Evolutionary conservation across 1,284 basidiomycete genomes (phyloP), one percentile per base, ranked within the genome.

Genomic region (Quambalaria eucalypti): DNA sequence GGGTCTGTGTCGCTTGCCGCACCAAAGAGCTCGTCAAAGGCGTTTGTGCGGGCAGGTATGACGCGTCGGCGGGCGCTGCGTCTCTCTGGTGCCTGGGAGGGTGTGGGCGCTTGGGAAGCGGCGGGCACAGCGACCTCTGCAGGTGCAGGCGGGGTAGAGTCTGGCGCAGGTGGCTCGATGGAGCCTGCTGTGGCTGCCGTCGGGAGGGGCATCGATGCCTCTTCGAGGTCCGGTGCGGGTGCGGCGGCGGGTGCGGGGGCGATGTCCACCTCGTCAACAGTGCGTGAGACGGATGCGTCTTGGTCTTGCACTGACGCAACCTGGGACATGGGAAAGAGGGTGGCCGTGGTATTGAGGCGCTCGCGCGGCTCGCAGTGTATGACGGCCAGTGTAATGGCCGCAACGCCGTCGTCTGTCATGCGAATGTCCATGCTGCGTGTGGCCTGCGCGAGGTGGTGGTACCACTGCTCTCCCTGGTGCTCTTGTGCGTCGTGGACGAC

Each of bases 371-470:
- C 57, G 2, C 51, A 62, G 2, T 51, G 21, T 40, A 60, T 55
- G 21, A 66, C 40, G 3, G 59, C 59, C 38, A 56, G 55, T 9
- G 57, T 60, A 25, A 66, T 55, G 3, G 56, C 48, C 14, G 62
- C 57, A 25, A 66, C 54, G n/a, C 64, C 64, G 4, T 46, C 25
- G 25, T 46, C 42, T 12, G 42, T 14, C 42, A 46, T 46, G 21
- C 25, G 19, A 26, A 46, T 46, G 3, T 46, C 42, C 25, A 26
- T 26, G 25, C 6, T 12, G 16, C 42, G 19, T 23, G 42, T 46
- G 5, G 42, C 42, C 21, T 12, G 25, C 16, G 25, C 42, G 42
- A 46, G 42, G 21, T 46, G 16, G 21, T 26, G 19, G 25, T 46
- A 46, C 42, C 42, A 46, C 5, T 14, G 42, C 42, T 46, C 42